Evolutionary conservation across 1,139 yeast species (phyloP).

Genomic region (Zygoascus hellenicus): DNA sequence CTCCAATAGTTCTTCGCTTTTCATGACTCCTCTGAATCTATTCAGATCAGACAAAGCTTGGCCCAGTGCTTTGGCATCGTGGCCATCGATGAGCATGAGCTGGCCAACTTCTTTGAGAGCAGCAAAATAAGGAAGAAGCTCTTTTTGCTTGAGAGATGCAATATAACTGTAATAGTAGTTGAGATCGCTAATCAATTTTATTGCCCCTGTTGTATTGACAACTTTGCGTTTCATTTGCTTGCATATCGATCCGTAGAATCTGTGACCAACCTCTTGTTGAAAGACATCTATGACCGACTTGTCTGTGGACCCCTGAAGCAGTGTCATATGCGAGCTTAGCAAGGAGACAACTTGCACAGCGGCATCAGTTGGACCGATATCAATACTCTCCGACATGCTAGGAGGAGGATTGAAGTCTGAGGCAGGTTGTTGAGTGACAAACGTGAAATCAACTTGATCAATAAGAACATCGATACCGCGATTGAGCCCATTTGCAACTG

Average conservation of each 20-base stretch:
- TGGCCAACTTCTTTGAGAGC: conserved; percentile 83
- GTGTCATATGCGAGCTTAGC: conserved; percentile 64
- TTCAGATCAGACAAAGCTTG: conserved; percentile 75
- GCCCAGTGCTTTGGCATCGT: conserved; percentile 79
- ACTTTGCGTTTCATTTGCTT: conserved; percentile 65
- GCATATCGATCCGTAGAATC: conserved; percentile 72
- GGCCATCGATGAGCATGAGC: conserved; percentile 67
- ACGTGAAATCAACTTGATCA: conserved; percentile 59
- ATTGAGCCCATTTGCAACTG: conserved; percentile 88
- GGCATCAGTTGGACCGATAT: conserved; percentile 65
- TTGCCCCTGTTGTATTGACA: conserved; percentile 77
- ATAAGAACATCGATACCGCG: conserved; percentile 84
- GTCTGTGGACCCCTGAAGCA: conserved; percentile 80
- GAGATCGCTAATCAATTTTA: conserved; percentile 51
- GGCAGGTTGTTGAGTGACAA: conserved; percentile 47
- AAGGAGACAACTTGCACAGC: conserved; percentile 58
- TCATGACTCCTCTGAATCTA: conserved; percentile 81
- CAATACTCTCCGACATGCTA: conserved; percentile 11
- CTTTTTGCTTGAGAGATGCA: conserved; percentile 55
- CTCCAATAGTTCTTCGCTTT: conserved; percentile 89
- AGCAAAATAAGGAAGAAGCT: conserved; percentile 68
- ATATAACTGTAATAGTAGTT: conserved; percentile 74
- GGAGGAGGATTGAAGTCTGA: conserved; percentile 47
- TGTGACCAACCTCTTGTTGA: conserved; percentile 86
- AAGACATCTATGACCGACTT: conserved; percentile 84